A percentile compares a stretch with the other conserved stretches of the same genome.
Evolutionary conservation across 129 eudicot genomes (phyloP).

Genomic region (Chrysanthemum seticuspe): DNA sequence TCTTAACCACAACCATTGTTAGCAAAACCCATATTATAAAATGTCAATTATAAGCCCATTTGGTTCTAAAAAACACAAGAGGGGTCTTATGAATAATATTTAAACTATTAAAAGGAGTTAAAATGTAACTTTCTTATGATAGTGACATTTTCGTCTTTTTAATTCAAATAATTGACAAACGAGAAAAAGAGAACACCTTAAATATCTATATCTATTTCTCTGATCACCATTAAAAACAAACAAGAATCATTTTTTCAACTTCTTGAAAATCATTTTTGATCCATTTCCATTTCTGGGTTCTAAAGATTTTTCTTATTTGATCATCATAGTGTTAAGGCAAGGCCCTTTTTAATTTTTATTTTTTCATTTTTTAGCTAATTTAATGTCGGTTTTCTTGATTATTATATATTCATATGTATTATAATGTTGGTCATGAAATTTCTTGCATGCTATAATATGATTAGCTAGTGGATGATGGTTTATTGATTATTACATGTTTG

Average conservation of each 20-base stretch:
- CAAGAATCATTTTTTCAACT: constrained; percentile 9
- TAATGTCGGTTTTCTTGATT: too few species aligned
- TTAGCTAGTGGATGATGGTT: constrained; percentile 3
- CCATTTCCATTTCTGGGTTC: constrained; percentile 13
- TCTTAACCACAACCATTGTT: too few species aligned
- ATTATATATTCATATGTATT: too few species aligned
- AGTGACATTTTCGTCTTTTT: constrained; percentile 31
- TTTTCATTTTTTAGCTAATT: not conserved
- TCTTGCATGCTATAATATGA: too few species aligned
- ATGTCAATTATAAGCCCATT: not conserved
- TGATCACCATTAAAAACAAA: constrained; percentile 27
- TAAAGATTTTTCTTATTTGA: not conserved
- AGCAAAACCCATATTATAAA: too few species aligned
- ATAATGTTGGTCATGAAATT: too few species aligned
- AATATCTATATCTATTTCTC: constrained; percentile 18
- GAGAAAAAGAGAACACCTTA: constrained; percentile 14
- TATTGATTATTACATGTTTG: constrained; percentile 11
- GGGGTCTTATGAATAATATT: constrained; percentile 13
- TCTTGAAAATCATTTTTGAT: constrained; percentile 13
- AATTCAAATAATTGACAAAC: constrained; percentile 29
- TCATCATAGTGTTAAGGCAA: constrained; percentile 25
- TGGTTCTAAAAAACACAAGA: not conserved
- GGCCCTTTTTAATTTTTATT: not conserved
- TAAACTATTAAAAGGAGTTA: constrained; percentile 18
- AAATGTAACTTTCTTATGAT: constrained; percentile 13